These are phyloP conservation scores for Thymus mandschuricus DNA, from an alignment of 257 asterid genomes.

Conservation along the genomic window DNA sequence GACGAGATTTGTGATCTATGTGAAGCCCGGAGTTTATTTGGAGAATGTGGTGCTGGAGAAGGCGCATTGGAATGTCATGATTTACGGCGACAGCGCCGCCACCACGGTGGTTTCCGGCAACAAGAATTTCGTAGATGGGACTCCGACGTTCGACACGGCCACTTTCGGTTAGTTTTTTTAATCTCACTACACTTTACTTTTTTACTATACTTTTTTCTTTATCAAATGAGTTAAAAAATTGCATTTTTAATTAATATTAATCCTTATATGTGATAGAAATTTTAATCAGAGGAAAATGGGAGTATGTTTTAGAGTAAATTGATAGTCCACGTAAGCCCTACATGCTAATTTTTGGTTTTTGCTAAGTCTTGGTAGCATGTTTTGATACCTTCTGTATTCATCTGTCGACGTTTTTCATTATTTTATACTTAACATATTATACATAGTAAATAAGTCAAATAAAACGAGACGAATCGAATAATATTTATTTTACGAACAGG, in stretches of 20 bases:
- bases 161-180: constrained; percentile 60
- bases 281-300: neutral
- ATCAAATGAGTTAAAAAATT: no score
- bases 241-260: no score
- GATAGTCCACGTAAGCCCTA: neutral
- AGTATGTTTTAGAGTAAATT: neutral
- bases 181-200: neutral
- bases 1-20: constrained; percentile 52
- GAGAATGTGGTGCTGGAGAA: constrained; percentile 71
- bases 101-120: constrained; percentile 56
- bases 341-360: neutral
- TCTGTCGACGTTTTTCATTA: no score
- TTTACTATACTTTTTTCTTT: no score
- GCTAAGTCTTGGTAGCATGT: neutral
- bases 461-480: no score
- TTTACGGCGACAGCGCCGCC: constrained; percentile 71
- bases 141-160: constrained; percentile 65
- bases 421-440: no score
- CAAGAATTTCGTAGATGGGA: constrained; percentile 55
- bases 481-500: no score
- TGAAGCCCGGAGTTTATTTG: constrained; percentile 59
- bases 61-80: constrained; percentile 67
- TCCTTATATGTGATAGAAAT: neutral
- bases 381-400: no score
- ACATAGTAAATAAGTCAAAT: no score